Evolutionary conservation across 2,329 filamentous ascomycete genomes (phyloP).

Genomic region (Phialemoniopsis sp.): DNA sequence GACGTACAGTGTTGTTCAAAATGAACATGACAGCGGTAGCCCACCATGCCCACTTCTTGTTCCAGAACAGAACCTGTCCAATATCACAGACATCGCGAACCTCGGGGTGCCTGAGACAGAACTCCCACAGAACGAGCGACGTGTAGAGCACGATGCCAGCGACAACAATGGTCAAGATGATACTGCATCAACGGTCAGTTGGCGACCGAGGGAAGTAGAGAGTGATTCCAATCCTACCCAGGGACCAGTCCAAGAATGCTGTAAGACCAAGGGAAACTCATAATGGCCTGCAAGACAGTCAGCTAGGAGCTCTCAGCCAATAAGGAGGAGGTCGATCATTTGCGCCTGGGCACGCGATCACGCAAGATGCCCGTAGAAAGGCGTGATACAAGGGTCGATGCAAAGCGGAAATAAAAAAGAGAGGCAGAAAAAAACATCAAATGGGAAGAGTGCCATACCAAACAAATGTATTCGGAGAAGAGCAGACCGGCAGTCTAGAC

Average conservation of each 20-base stretch:
- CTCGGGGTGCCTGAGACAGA: constrained; percentile 86
- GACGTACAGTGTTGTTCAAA: constrained; percentile 71
- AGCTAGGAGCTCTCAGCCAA: background rate
- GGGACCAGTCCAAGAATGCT: constrained; percentile 82
- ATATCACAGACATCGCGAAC: constrained; percentile 92
- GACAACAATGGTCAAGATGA: constrained; percentile 78
- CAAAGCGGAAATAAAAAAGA: too few relatives aligned
- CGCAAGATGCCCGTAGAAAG: background rate
- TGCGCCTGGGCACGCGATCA: too few relatives aligned
- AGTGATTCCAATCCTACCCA: constrained; percentile 36
- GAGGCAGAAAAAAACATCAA: too few relatives aligned
- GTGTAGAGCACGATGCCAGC: constrained; percentile 82
- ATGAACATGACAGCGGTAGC: constrained; percentile 81
- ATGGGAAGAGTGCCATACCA: too few relatives aligned
- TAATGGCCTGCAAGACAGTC: constrained; percentile 54
- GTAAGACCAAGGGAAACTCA: constrained; percentile 96
- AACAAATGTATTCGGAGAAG: constrained; percentile 93
- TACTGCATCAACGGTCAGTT: constrained; percentile 20
- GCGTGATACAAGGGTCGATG: background rate
- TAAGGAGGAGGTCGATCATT: too few relatives aligned
- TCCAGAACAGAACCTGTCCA: constrained; percentile 92
- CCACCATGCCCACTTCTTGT: constrained; percentile 68
- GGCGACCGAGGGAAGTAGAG: constrained; percentile 5
- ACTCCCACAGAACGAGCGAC: constrained; percentile 61
- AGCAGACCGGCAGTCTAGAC: constrained; percentile 75